Conservation (phyloP, 2,329 filamentous ascomycete species). For the Lasiodiplodia gonubiensis region DNA sequence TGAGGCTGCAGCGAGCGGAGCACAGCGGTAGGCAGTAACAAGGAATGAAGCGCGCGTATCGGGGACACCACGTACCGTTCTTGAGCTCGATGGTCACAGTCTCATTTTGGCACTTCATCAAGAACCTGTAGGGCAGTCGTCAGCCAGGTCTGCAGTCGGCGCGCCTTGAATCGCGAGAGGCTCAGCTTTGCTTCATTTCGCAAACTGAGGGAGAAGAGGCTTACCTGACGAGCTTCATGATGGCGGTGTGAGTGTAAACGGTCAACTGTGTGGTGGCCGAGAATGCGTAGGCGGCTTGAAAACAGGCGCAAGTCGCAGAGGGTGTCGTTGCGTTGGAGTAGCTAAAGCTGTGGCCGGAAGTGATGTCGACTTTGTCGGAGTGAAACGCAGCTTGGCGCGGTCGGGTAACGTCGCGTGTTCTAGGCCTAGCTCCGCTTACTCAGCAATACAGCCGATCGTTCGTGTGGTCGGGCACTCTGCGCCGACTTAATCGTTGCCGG, state of each 20-base stretch:
- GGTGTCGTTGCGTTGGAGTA: not conserved
- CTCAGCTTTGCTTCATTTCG: slow-evolving; percentile 52
- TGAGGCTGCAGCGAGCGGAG: not conserved
- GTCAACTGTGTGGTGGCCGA: not conserved
- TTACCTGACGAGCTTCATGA: slow-evolving; percentile 97
- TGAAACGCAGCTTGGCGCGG: slow-evolving; percentile 19
- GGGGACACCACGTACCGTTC: slow-evolving; percentile 70
- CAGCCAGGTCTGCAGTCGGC: slow-evolving; percentile 32
- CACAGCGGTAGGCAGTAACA: not conserved
- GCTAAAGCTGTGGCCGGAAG: slow-evolving; percentile 15
- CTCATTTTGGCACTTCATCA: slow-evolving; percentile 99
- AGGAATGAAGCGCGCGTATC: not conserved
- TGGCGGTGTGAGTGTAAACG: slow-evolving; percentile 48
- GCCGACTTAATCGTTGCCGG: slow-evolving; percentile 1
- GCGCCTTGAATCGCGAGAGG: slow-evolving; percentile 42
- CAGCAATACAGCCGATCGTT: not conserved
- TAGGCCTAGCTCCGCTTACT: not conserved
- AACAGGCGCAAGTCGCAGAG: not conserved
- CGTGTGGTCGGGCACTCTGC: not conserved
- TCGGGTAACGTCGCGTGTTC: slow-evolving; percentile 6
- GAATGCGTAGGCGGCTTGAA: not conserved
- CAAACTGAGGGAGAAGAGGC: slow-evolving; percentile 43
- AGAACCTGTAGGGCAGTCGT: slow-evolving; percentile 67
- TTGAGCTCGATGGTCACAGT: slow-evolving; percentile 98
- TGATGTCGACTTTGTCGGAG: slow-evolving; percentile 28